A percentile compares a stretch with the other conserved stretches of the same genome.
Conservation (phyloP, 2,329 filamentous ascomycete genomes). For the Fusarium sulawesiense region DNA sequence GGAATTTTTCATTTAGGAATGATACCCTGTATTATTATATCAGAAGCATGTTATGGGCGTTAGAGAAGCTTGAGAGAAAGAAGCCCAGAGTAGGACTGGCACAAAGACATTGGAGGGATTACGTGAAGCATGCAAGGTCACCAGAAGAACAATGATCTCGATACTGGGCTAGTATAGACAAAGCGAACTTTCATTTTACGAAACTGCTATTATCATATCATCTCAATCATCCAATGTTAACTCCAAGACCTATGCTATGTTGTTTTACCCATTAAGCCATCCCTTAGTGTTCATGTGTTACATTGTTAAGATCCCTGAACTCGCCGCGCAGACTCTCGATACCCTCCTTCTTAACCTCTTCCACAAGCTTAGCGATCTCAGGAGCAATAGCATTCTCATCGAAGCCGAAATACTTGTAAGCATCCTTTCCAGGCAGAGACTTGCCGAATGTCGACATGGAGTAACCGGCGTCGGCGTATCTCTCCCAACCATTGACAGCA, state of each 20-base stretch:
- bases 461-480: constrained; percentile 68
- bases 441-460: constrained; percentile 67
- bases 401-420: constrained; percentile 68
- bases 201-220: constrained; percentile 13
- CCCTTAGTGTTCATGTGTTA: constrained; percentile 39
- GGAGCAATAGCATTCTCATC: constrained; percentile 57
- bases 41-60: not conserved
- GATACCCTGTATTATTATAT: not conserved
- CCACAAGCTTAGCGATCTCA: constrained; percentile 50
- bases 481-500: constrained; percentile 67
- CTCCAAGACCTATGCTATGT: constrained; percentile 15
- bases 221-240: constrained; percentile 15
- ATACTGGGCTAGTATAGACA: not conserved
- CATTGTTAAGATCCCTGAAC: constrained; percentile 48
- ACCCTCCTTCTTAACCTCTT: constrained; percentile 47
- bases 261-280: not conserved
- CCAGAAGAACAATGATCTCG: not conserved
- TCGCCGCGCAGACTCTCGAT: constrained; percentile 48
- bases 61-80: not conserved
- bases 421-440: constrained; percentile 63
- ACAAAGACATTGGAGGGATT: not conserved
- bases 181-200: constrained; percentile 16
- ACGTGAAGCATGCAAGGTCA: not conserved
- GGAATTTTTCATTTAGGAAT: not conserved
- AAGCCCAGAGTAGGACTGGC: not conserved